Evolutionary conservation across 257 asterid genomes (phyloP).

Genomic region (Craterostigma plantagineum): DNA sequence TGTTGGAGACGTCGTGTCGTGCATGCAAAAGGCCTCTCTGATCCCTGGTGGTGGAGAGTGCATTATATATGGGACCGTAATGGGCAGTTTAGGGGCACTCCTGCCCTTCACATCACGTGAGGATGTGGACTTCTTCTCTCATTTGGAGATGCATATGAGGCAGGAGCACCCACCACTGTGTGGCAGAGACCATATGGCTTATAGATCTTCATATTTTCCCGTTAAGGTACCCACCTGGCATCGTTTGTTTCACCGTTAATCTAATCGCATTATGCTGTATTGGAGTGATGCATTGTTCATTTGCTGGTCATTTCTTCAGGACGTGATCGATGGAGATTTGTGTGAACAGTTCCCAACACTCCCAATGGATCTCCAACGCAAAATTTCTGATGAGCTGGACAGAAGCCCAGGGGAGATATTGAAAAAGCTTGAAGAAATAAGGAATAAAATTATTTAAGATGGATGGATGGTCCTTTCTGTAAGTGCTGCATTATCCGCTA

Average conservation of each 20-base stretch:
- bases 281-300: neutral
- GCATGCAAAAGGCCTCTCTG: slow-evolving; percentile 83
- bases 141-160: slow-evolving; percentile 98
- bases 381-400: slow-evolving; percentile 92
- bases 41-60: slow-evolving; percentile 97
- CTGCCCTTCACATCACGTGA: slow-evolving; percentile 91
- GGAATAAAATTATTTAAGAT: slow-evolving; percentile 61
- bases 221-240: slow-evolving; percentile 56
- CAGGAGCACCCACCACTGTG: slow-evolving; percentile 97
- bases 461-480: too few species aligned
- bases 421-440: slow-evolving; percentile 85
- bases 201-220: slow-evolving; percentile 85
- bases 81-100: slow-evolving; percentile 94
- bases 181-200: slow-evolving; percentile 99
- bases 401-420: slow-evolving; percentile 93
- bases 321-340: slow-evolving; percentile 54
- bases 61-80: slow-evolving; percentile 75
- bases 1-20: slow-evolving; percentile 78
- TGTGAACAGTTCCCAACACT: slow-evolving; percentile 89
- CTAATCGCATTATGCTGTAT: neutral
- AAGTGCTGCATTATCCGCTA: too few species aligned
- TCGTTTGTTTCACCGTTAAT: neutral
- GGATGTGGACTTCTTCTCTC: slow-evolving; percentile 95
- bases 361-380: slow-evolving; percentile 94
- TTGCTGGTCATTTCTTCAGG: neutral